Percentiles rank a stretch among this genome's conserved stretches.
phyloP scores from a whole-genome alignment of 768 basidiomycete species.

The Rhodotorula taiwanensis region DNA sequence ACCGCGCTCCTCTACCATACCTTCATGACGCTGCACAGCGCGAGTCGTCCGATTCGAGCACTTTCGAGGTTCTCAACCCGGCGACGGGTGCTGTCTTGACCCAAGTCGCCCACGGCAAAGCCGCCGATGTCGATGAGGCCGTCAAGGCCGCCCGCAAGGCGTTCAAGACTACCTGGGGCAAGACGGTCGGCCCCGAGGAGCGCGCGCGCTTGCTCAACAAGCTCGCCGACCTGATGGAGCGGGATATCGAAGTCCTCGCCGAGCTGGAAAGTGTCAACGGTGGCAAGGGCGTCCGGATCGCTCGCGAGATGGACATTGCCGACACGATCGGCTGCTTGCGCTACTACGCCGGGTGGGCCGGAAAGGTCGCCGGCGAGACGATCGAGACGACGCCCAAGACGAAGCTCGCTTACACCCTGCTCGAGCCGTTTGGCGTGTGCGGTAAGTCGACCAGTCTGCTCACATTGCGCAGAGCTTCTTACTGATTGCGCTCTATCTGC shows the following conservation, averaged over 20 bases:
- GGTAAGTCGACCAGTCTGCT: too few species aligned
- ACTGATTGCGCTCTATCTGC: too few species aligned
- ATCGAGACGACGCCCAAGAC: constrained; percentile 65
- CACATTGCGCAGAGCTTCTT: too few species aligned
- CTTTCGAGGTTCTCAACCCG: constrained; percentile 59
- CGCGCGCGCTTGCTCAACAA: constrained; percentile 39
- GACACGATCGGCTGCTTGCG: constrained; percentile 45
- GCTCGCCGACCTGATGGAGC: constrained; percentile 41
- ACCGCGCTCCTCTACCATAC: neutral
- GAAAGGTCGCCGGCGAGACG: constrained; percentile 83
- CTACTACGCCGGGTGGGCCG: constrained; percentile 83
- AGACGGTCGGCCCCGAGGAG: constrained; percentile 41
- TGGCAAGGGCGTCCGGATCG: constrained; percentile 46
- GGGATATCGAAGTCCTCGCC: constrained; percentile 42
- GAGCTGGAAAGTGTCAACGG: constrained; percentile 44
- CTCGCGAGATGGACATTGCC: constrained; percentile 41
- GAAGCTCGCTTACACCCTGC: constrained; percentile 72
- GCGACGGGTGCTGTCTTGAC: constrained; percentile 69
- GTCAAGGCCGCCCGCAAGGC: constrained; percentile 45
- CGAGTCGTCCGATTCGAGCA: constrained; percentile 8
- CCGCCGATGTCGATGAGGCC: constrained; percentile 40
- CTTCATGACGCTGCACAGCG: neutral
- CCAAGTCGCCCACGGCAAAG: constrained; percentile 58
- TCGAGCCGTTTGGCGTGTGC: constrained; percentile 80
- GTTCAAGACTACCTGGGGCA: constrained; percentile 48